Conservation (phyloP, 768 basidiomycete species). For the Sistotremastrum niveocremeum region DNA sequence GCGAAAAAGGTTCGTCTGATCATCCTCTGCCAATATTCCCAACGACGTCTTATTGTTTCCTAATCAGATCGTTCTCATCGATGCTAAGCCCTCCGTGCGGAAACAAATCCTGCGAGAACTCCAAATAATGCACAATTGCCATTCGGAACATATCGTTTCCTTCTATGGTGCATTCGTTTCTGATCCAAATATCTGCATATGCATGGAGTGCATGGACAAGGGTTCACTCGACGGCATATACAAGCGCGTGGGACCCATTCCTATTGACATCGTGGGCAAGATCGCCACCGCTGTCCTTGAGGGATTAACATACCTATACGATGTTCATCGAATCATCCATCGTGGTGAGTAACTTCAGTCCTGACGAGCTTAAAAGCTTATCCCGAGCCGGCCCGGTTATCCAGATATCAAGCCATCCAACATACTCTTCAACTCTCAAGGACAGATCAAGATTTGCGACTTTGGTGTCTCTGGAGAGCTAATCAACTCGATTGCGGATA, state of each 20-base stretch:
- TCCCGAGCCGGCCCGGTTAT: not conserved
- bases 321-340: constrained; percentile 95
- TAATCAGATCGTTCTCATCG: constrained; percentile 80
- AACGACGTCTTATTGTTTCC: not conserved
- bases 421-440: constrained; percentile 85
- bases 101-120: constrained; percentile 97
- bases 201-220: constrained; percentile 96
- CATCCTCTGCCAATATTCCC: not conserved
- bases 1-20: constrained; percentile 76
- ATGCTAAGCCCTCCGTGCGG: constrained; percentile 88
- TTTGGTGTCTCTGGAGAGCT: constrained; percentile 98
- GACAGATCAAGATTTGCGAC: constrained; percentile 98
- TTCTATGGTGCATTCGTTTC: constrained; percentile 95
- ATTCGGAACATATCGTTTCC: constrained; percentile 86
- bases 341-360: constrained; percentile 52
- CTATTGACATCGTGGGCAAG: constrained; percentile 83
- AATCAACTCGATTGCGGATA: constrained; percentile 97
- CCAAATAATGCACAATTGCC: constrained; percentile 98
- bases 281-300: constrained; percentile 93
- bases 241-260: constrained; percentile 88
- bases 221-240: constrained; percentile 91
- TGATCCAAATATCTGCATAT: constrained; percentile 98
- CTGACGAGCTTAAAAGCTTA: not conserved
- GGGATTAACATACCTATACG: constrained; percentile 93
- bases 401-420: constrained; percentile 99